phyloP scores from a whole-genome alignment of 371 early-diverging fungal species.

The Mortierella sp. region DNA sequence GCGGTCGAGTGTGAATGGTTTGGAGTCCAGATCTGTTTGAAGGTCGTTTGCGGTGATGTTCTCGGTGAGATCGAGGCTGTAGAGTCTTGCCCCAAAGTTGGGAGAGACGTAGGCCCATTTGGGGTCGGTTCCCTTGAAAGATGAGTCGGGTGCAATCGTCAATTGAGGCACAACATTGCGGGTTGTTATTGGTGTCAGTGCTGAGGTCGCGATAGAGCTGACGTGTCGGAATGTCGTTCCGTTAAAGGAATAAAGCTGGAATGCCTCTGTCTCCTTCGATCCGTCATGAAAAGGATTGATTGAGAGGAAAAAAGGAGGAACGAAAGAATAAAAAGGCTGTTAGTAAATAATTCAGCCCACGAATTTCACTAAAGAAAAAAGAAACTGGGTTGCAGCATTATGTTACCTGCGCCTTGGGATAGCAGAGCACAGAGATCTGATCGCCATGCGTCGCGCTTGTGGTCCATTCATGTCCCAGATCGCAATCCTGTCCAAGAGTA shows the following conservation, averaged over 20 bases:
- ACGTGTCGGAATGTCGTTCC: neutral
- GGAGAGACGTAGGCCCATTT: neutral
- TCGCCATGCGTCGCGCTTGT: neutral
- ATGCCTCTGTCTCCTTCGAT: neutral
- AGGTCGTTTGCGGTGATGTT: too few relatives aligned
- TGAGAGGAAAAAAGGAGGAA: neutral
- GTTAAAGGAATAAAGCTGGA: neutral
- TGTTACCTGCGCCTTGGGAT: neutral
- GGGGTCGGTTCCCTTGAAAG: neutral
- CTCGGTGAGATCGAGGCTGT: neutral
- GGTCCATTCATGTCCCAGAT: neutral
- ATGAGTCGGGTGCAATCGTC: neutral
- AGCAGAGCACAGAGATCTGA: neutral
- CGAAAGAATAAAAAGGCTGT: too few relatives aligned
- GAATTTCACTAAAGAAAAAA: neutral
- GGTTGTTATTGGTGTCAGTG: too few relatives aligned
- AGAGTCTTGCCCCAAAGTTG: neutral
- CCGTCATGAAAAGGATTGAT: too few relatives aligned
- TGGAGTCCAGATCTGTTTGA: neutral
- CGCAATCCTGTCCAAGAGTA: neutral
- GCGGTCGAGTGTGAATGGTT: neutral
- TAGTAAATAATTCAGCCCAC: neutral
- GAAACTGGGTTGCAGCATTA: neutral
- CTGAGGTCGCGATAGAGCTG: neutral
- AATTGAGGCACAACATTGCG: neutral